Evolutionary conservation across 805 yeast species (phyloP).

Genomic region (Spathaspora sp.): DNA sequence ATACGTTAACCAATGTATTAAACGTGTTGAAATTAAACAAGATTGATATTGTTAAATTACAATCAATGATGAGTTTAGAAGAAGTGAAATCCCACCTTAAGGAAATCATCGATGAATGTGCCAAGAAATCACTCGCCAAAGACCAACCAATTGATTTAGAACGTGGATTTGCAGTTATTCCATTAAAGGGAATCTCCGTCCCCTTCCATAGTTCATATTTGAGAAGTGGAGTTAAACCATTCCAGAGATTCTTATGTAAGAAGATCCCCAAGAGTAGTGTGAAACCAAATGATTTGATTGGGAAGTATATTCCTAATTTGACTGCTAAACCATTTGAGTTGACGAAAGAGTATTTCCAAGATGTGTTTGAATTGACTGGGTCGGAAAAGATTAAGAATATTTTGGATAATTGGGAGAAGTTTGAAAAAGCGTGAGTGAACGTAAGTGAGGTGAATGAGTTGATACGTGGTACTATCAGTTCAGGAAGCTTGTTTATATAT

Average conservation of each 20-base stretch:
- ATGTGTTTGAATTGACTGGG: conserved; percentile 86
- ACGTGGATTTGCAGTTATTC: conserved; percentile 98
- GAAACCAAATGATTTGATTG: conserved; percentile 88
- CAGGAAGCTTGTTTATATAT: not conserved
- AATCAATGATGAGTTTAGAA: conserved; percentile 77
- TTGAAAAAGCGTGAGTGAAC: conserved; percentile 45
- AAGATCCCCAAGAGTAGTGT: conserved; percentile 93
- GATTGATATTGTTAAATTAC: conserved; percentile 86
- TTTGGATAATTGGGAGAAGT: conserved; percentile 93
- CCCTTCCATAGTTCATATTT: conserved; percentile 99
- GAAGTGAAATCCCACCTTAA: conserved; percentile 83
- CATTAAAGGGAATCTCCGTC: conserved; percentile 97
- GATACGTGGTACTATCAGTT: conserved; percentile 11
- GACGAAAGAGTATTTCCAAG: conserved; percentile 95
- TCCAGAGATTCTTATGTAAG: conserved; percentile 95
- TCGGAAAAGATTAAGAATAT: conserved; percentile 88
- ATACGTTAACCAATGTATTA: conserved; percentile 87
- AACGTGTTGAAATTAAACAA: conserved; percentile 92
- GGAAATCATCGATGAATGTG: conserved; percentile 83
- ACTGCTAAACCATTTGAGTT: conserved; percentile 97
- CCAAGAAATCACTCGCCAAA: conserved; percentile 77
- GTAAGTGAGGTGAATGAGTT: not conserved
- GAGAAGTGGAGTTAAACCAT: conserved; percentile 98
- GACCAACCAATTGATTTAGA: conserved; percentile 96
- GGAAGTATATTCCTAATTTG: conserved; percentile 96